Percentiles rank a stretch among this genome's conserved stretches.
Evolutionary conservation across 306 rosid genomes (phyloP).

Genomic region (Notholithocarpus densiflorus): DNA sequence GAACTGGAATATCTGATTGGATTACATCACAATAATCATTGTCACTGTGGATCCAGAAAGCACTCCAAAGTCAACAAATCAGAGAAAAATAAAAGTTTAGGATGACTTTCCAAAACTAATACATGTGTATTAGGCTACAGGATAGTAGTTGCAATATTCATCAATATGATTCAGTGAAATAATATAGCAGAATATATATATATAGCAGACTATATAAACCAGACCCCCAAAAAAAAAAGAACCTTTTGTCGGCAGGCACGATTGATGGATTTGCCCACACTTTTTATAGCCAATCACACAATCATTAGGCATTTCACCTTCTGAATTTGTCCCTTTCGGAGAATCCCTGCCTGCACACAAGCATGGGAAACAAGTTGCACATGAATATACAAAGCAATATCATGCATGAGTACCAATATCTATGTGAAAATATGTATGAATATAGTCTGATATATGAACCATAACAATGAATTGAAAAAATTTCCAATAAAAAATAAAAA

Average conservation of each 20-base stretch:
- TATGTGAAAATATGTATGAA: neutral
- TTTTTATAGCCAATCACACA: slow-evolving; percentile 21
- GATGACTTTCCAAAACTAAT: slow-evolving; percentile 20
- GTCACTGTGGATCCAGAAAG: slow-evolving; percentile 8
- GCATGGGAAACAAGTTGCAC: neutral
- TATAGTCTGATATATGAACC: slow-evolving; percentile 1
- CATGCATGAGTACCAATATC: neutral
- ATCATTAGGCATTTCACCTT: slow-evolving; percentile 19
- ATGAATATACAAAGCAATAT: neutral
- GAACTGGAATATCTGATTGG: slow-evolving; percentile 67
- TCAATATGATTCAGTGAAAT: neutral
- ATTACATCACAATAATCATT: slow-evolving; percentile 12
- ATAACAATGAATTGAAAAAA: neutral
- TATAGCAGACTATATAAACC: too few species aligned
- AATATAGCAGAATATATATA: neutral
- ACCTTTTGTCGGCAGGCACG: slow-evolving; percentile 40
- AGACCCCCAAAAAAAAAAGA: neutral
- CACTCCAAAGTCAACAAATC: slow-evolving; percentile 17
- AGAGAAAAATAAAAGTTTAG: slow-evolving; percentile 15
- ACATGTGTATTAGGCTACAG: neutral
- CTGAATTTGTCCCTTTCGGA: slow-evolving; percentile 30
- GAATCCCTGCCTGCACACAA: slow-evolving; percentile 40
- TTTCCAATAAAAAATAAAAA: neutral
- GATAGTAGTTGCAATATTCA: neutral
- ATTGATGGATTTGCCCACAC: slow-evolving; percentile 30